Evolutionary conservation across 2,329 filamentous ascomycete species (phyloP), one percentile per base, ranked within the genome.

Genomic region (Microsporum ferrugineum): DNA sequence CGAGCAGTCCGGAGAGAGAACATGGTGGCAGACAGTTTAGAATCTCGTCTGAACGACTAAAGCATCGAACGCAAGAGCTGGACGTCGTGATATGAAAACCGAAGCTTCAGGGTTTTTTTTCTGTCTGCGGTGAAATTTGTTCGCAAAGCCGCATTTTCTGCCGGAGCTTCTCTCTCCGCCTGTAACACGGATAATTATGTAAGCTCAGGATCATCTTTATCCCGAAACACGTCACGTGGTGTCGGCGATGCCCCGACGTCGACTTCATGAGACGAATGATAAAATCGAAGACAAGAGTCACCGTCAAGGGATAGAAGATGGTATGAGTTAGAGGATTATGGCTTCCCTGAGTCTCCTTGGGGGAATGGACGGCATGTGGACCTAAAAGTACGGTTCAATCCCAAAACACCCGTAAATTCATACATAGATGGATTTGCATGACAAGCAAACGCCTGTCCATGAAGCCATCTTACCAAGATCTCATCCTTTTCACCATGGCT

Each of bases 1-100:
- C 73, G 73, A 65, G 71, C 72, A 65, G 74, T 71, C 69, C 72
- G 69, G 58, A 70, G 61, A 58, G 72, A 73, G 67, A 75, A 75
- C 74, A 76, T 76, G 58, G 68, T 76, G 58, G 58, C 55, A 57
- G 34, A n/a, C 7, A 41, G 55, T 23, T 56, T 36, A 33, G 17
- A 38, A 39, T 57, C 17, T 6, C 8, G 43, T 59, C 23, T 31
- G 29, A 29, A 45, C 10, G 39, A 7, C n/a, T 59, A 47, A 33
- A 45, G 33, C 58, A 60, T 39, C 31, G 29, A 53, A 53, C 4
- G 29, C 49, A 33, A 53, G 49, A 33, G 29, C 27, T 12, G 29
- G 49, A n/a, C 53, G 38, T 57, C 55, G 39, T 14, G 17, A 38
- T 38, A 57, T 38, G 23, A 27, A 57, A 12, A 17, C n/a, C 33